A percentile compares a stretch with the other conserved stretches of the same genome.
These are phyloP conservation scores for Kodamaea kakaduensis DNA, from an alignment of 805 yeast species.

Conservation along the genomic window DNA sequence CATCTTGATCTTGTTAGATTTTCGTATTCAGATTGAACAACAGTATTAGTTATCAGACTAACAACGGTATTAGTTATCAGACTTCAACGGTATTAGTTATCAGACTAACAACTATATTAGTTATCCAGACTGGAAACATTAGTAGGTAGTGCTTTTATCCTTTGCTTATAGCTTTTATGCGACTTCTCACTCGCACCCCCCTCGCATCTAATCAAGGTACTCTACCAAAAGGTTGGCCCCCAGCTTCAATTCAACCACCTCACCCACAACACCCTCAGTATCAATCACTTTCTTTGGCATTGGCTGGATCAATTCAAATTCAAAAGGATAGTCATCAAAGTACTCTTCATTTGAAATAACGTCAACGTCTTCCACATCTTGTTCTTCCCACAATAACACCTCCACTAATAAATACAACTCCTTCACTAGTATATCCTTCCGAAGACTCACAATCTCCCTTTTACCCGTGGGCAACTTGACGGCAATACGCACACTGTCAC, in stretches of 20 bases:
- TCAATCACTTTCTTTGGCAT: constrained; percentile 34
- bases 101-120: too few relatives aligned
- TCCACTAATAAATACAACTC: constrained; percentile 53
- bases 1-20: too few relatives aligned
- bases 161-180: too few relatives aligned
- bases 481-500: constrained; percentile 40
- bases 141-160: too few relatives aligned
- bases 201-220: constrained; percentile 19
- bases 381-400: constrained; percentile 23
- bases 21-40: too few relatives aligned
- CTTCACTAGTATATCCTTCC: constrained; percentile 32
- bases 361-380: constrained; percentile 7
- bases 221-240: constrained; percentile 41
- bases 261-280: constrained; percentile 7
- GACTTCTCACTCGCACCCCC: too few relatives aligned
- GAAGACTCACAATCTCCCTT: constrained; percentile 44
- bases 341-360: constrained; percentile 20
- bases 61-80: too few relatives aligned
- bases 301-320: constrained; percentile 40
- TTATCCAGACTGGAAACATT: too few relatives aligned
- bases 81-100: too few relatives aligned
- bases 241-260: constrained; percentile 22
- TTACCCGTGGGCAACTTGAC: constrained; percentile 54
- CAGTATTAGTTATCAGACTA: too few relatives aligned
- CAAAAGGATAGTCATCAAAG: constrained; percentile 23